Evolutionary conservation across 2,329 filamentous ascomycete species (phyloP).

Genomic region (Cladosporium sp.): DNA sequence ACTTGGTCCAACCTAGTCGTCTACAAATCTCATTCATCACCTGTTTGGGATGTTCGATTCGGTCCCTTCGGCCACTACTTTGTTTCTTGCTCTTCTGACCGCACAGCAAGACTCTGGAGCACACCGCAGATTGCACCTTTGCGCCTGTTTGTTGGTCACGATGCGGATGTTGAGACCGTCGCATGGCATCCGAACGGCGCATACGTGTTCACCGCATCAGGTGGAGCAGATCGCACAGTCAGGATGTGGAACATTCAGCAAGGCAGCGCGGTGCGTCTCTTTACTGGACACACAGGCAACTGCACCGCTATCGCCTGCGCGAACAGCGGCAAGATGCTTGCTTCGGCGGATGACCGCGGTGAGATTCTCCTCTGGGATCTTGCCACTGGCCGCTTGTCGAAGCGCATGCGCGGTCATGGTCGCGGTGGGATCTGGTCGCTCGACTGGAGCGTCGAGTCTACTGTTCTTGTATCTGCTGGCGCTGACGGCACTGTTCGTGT

Average conservation of each 20-base stretch:
- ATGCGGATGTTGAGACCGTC: constrained; percentile 85
- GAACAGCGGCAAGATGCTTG: constrained; percentile 82
- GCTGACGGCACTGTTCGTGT: constrained; percentile 88
- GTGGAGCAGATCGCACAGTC: constrained; percentile 74
- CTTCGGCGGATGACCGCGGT: constrained; percentile 79
- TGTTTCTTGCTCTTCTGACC: constrained; percentile 77
- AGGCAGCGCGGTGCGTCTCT: constrained; percentile 81
- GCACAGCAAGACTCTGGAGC: constrained; percentile 83
- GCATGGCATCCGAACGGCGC: constrained; percentile 91
- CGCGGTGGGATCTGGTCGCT: constrained; percentile 92
- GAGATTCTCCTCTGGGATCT: constrained; percentile 95
- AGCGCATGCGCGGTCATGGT: constrained; percentile 88
- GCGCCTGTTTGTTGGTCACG: constrained; percentile 84
- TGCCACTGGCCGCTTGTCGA: constrained; percentile 75
- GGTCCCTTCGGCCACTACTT: constrained; percentile 96
- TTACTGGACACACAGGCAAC: constrained; percentile 84
- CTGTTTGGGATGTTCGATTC: constrained; percentile 84
- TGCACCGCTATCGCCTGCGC: constrained; percentile 80
- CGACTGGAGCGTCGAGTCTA: constrained; percentile 89
- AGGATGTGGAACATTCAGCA: constrained; percentile 95
- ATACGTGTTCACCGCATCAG: constrained; percentile 85
- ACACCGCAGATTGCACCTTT: constrained; percentile 88
- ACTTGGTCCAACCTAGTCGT: constrained; percentile 87
- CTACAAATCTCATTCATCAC: constrained; percentile 87
- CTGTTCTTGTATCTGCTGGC: constrained; percentile 80